Evolutionary conservation across 2,329 filamentous ascomycete species (phyloP).

Genomic region (Colletotrichum neosansevieriae): DNA sequence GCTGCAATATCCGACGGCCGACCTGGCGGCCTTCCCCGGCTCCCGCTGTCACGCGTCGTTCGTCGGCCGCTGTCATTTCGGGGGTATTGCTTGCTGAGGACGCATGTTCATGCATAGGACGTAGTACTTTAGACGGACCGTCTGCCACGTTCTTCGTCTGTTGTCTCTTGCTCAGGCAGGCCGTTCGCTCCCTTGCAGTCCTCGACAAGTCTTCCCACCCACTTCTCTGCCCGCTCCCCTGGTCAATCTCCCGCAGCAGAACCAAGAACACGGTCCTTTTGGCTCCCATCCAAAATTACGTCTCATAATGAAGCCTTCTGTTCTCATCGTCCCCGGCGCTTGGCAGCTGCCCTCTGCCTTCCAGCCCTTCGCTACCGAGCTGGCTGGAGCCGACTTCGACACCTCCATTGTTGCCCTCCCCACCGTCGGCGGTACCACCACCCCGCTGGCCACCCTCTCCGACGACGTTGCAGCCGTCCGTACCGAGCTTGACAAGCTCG

Average conservation of each 20-base stretch:
- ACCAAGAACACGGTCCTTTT: constrained; percentile 11
- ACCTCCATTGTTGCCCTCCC: constrained; percentile 49
- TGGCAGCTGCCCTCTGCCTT: constrained; percentile 53
- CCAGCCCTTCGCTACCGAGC: constrained; percentile 33
- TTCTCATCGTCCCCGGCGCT: constrained; percentile 55
- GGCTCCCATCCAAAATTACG: not conserved
- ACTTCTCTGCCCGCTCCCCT: constrained; percentile 3
- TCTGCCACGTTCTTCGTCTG: constrained; percentile 21
- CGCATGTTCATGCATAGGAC: constrained; percentile 7
- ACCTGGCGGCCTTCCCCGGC: not conserved
- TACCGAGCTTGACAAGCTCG: constrained; percentile 45
- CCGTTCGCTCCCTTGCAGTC: constrained; percentile 15
- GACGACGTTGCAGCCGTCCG: constrained; percentile 51
- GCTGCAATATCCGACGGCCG: constrained; percentile 17
- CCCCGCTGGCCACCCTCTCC: constrained; percentile 42
- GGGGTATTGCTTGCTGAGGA: constrained; percentile 28
- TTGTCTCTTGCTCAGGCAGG: constrained; percentile 10
- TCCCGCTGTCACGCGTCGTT: constrained; percentile 2
- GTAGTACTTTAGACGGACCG: constrained; percentile 32
- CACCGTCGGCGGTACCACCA: constrained; percentile 48
- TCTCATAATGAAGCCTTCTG: constrained; percentile 41
- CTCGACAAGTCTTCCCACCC: not conserved
- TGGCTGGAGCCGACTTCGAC: constrained; percentile 40
- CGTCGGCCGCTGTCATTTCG: constrained; percentile 22
- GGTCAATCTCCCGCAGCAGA: constrained; percentile 26